Evolutionary conservation across 2,329 filamentous ascomycete species (phyloP).

Genomic region (Chrysosporium keratinophilum): DNA sequence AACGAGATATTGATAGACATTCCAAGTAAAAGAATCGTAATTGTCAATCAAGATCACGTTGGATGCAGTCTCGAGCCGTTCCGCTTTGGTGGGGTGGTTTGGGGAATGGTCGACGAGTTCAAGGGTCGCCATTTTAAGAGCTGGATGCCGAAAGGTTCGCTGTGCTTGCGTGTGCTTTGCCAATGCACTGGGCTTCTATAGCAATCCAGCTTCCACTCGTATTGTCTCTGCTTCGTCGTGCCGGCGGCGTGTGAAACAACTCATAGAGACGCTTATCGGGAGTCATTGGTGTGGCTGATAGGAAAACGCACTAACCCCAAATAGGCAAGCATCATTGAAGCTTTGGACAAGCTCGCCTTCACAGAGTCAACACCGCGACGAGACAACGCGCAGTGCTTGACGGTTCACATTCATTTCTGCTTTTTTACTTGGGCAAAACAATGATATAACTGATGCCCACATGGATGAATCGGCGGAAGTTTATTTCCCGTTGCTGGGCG

Average conservation of each 20-base stretch:
- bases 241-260: too few relatives aligned
- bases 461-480: constrained; percentile 64
- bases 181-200: background rate
- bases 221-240: too few relatives aligned
- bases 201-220: background rate
- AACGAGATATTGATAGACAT: constrained; percentile 95
- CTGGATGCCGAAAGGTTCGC: background rate
- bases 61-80: constrained; percentile 64
- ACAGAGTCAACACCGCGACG: constrained; percentile 8
- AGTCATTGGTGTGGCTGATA: background rate
- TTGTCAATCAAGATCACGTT: constrained; percentile 97
- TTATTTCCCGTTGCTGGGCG: constrained; percentile 76
- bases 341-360: constrained; percentile 18
- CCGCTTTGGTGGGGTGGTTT: constrained; percentile 60
- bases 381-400: background rate
- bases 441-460: constrained; percentile 35
- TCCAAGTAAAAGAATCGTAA: constrained; percentile 99
- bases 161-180: background rate
- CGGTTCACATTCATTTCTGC: background rate
- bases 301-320: constrained; percentile 24
- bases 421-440: constrained; percentile 3
- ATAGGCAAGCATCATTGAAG: constrained; percentile 24
- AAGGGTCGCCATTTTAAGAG: background rate
- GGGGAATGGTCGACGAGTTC: constrained; percentile 66
- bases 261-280: background rate